Evolutionary conservation across 169 alveolate genomes (phyloP).

Genomic region (Cryptosporidium felis): DNA sequence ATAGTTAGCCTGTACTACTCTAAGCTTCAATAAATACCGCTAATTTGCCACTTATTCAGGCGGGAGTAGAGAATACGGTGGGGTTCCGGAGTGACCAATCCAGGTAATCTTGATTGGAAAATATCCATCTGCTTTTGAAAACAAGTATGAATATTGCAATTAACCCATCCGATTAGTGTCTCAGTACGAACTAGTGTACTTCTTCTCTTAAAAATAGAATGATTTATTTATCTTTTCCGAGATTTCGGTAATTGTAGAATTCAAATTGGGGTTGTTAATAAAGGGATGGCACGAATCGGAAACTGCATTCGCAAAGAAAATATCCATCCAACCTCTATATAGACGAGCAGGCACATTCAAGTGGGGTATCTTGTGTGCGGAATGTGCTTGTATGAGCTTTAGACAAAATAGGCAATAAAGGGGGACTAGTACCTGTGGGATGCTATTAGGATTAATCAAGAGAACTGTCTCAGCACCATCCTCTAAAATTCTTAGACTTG

Average conservation of each 20-base stretch:
- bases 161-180: no score
- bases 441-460: not conserved
- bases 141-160: no score
- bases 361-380: not conserved
- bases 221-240: not conserved
- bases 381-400: constrained; percentile 4
- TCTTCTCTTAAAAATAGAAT: no score
- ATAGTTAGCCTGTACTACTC: no score
- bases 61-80: no score
- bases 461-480: not conserved
- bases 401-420: constrained; percentile 33
- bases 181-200: no score
- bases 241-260: not conserved
- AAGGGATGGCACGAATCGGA: constrained; percentile 55
- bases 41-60: no score
- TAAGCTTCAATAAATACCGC: no score
- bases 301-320: constrained; percentile 7
- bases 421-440: constrained; percentile 16
- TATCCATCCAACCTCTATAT: constrained; percentile 32
- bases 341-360: not conserved
- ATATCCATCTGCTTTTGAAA: no score
- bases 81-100: no score
- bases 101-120: no score
- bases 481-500: not conserved
- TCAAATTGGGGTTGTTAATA: constrained; percentile 5